A percentile compares a stretch with the other conserved stretches of the same genome.
phyloP scores from a whole-genome alignment of 495 filamentous ascomycete genomes.

The Hypoxylon rickii region DNA sequence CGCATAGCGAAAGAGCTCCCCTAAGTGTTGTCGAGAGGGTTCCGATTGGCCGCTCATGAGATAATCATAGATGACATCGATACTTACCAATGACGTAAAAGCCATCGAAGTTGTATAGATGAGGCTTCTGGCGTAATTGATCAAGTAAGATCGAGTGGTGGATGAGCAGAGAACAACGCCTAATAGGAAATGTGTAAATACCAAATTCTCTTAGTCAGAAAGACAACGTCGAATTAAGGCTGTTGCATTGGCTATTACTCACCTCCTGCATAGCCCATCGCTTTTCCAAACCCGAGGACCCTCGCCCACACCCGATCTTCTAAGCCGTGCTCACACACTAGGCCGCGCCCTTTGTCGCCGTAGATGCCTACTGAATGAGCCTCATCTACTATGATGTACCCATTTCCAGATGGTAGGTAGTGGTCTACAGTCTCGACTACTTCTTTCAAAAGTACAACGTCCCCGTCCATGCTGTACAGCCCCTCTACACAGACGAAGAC shows the following conservation, averaged over 20 bases:
- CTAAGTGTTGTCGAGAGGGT: conserved; percentile 33
- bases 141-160: conserved; percentile 56
- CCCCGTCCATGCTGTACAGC: conserved; percentile 88
- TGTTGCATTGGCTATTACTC: conserved; percentile 31
- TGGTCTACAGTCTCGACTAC: conserved; percentile 62
- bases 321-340: conserved; percentile 69
- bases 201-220: not conserved
- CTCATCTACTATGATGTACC: conserved; percentile 76
- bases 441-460: conserved; percentile 65
- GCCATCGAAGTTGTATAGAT: conserved; percentile 66
- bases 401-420: conserved; percentile 61
- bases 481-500: conserved; percentile 73
- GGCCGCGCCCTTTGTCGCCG: conserved; percentile 64
- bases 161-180: conserved; percentile 55
- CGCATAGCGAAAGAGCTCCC: conserved; percentile 36
- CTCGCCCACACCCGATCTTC: conserved; percentile 69
- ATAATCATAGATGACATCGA: conserved; percentile 54
- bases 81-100: conserved; percentile 56
- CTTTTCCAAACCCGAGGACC: conserved; percentile 79
- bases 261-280: conserved; percentile 74
- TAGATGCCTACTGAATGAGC: conserved; percentile 75
- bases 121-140: conserved; percentile 65
- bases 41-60: conserved; percentile 51
- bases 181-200: conserved; percentile 27
- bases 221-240: not conserved